These are phyloP conservation scores for Melanomma pulvis-pyrius DNA, from an alignment of 495 filamentous ascomycete species.

Conservation along the genomic window DNA sequence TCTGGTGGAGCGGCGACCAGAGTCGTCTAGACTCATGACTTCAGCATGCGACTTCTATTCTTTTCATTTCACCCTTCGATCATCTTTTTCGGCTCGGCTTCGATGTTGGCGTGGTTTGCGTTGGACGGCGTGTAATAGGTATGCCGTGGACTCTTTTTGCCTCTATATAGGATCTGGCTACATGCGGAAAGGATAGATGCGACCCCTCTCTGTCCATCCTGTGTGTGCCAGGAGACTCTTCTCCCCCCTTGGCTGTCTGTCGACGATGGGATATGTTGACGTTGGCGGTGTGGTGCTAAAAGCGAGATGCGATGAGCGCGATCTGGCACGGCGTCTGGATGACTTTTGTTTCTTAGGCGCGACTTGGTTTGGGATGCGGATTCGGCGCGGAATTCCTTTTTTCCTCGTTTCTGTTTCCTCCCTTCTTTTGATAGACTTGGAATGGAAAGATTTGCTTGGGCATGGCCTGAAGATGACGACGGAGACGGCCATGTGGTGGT, in stretches of 20 bases:
- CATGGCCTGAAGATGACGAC: not conserved
- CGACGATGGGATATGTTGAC: not conserved
- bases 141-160: not conserved
- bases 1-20: constrained; percentile 20
- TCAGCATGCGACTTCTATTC: not conserved
- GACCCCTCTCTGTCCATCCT: not conserved
- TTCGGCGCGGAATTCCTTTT: constrained; percentile 4
- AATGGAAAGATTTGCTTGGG: constrained; percentile 30
- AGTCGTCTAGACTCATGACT: not conserved
- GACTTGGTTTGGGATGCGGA: not conserved
- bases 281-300: constrained; percentile 5
- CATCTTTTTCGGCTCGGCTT: not conserved
- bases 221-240: not conserved
- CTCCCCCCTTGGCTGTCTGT: not conserved
- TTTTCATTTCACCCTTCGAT: not conserved
- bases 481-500: not conserved
- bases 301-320: constrained; percentile 3
- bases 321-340: not conserved
- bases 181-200: not conserved
- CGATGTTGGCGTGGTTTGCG: not conserved
- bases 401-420: not conserved
- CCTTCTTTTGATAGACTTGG: constrained; percentile 28
- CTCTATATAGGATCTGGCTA: not conserved
- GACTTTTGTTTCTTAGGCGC: constrained; percentile 1
- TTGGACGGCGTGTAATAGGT: not conserved